Evolutionary conservation across 2,329 filamentous ascomycete genomes (phyloP).

Genomic region (Chaetomium olivaceum): DNA sequence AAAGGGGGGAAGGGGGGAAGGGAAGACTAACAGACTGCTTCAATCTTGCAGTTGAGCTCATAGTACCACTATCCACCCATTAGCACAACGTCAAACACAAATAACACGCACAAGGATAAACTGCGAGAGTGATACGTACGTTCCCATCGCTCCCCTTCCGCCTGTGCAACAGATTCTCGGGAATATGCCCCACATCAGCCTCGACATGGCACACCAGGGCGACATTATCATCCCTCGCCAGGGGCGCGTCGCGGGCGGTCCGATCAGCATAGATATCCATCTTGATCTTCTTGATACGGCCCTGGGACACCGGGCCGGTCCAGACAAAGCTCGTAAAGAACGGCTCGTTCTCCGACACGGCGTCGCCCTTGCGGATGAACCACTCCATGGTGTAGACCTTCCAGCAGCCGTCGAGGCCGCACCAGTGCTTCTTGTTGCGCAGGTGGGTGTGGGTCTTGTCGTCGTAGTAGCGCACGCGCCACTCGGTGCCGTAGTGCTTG

Average conservation of each 20-base stretch:
- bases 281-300: conserved; percentile 40
- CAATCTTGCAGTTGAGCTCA: conserved; percentile 43
- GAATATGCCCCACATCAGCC: conserved; percentile 46
- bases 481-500: conserved; percentile 47
- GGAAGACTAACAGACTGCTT: conserved; percentile 40
- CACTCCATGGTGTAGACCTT: conserved; percentile 46
- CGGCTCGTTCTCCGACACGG: conserved; percentile 44
- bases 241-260: conserved; percentile 35
- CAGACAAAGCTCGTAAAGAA: conserved; percentile 39
- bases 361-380: conserved; percentile 45
- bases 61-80: conserved; percentile 39
- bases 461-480: conserved; percentile 38
- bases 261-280: conserved; percentile 43
- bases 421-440: conserved; percentile 40
- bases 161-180: conserved; percentile 40
- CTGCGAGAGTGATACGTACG: conserved; percentile 5
- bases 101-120: no score
- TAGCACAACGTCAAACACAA: neutral
- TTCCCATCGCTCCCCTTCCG: conserved; percentile 41
- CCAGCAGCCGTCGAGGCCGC: conserved; percentile 41
- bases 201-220: conserved; percentile 41
- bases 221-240: conserved; percentile 42
- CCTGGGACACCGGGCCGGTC: conserved; percentile 38
- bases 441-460: conserved; percentile 38
- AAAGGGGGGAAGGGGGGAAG: no score